phyloP scores from a whole-genome alignment of 192 early-diverging fungal genomes.

The Linnemannia zychae region DNA sequence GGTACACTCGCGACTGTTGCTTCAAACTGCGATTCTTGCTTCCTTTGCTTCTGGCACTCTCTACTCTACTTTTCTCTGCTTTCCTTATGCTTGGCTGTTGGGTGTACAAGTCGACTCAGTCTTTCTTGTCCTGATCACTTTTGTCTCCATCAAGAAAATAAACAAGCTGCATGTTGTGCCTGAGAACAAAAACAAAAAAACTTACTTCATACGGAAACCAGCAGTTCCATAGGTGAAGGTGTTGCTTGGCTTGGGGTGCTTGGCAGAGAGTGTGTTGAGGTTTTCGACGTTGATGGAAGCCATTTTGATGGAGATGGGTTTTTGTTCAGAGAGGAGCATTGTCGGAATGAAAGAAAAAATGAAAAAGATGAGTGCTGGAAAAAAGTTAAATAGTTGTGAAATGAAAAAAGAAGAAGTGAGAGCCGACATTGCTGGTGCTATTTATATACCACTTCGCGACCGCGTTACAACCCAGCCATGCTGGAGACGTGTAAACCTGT shows the following conservation, averaged over 20 bases:
- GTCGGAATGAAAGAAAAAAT: background rate
- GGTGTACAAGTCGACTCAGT: background rate
- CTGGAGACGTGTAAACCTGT: background rate
- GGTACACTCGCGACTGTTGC: background rate
- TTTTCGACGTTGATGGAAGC: slow-evolving; percentile 54
- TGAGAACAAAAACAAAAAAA: slow-evolving; percentile 2
- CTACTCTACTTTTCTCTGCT: background rate
- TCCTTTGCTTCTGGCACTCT: background rate
- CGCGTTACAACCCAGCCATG: background rate
- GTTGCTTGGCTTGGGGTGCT: slow-evolving; percentile 78
- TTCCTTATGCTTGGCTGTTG: background rate
- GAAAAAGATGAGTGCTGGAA: slow-evolving; percentile 11
- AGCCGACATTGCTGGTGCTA: background rate
- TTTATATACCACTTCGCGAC: background rate
- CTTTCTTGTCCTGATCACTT: background rate
- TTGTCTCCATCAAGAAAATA: background rate
- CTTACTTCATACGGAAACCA: slow-evolving; percentile 95
- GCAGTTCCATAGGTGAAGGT: slow-evolving; percentile 95
- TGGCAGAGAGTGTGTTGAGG: slow-evolving; percentile 64
- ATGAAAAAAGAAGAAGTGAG: slow-evolving; percentile 10
- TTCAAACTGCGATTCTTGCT: background rate
- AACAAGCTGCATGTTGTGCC: background rate
- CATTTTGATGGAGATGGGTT: slow-evolving; percentile 34
- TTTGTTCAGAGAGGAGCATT: slow-evolving; percentile 30
- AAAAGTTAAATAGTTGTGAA: slow-evolving; percentile 10